phyloP scores from a whole-genome alignment of 164 flowering plant species.

The Aristolochia contorta region DNA sequence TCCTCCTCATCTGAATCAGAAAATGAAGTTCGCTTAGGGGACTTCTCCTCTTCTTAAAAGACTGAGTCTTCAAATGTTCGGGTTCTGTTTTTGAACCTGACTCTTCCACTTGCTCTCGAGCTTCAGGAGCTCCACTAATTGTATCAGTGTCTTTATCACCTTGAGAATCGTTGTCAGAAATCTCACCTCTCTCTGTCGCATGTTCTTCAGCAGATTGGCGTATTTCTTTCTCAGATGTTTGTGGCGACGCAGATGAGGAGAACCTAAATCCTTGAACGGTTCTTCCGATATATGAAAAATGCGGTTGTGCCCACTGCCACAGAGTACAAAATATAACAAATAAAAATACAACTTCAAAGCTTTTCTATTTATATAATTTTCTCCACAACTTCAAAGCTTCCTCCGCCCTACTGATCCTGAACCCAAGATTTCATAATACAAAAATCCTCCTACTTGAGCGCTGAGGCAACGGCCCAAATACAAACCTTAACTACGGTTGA shows the following conservation, averaged over 20 bases:
- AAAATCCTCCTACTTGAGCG: too few relatives aligned
- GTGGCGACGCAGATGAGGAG: slow-evolving; percentile 64
- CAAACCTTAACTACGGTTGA: too few relatives aligned
- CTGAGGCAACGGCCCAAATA: too few relatives aligned
- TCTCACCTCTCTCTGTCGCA: slow-evolving; percentile 1
- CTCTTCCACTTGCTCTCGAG: slow-evolving; percentile 22
- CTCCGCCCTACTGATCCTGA: too few relatives aligned
- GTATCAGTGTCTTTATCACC: slow-evolving; percentile 7
- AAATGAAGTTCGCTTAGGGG: slow-evolving; percentile 43
- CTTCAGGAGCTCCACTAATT: slow-evolving; percentile 13
- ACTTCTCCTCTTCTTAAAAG: slow-evolving; percentile 25
- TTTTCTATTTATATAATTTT: too few relatives aligned
- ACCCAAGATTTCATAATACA: too few relatives aligned
- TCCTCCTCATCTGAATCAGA: slow-evolving; percentile 77
- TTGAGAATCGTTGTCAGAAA: slow-evolving; percentile 3
- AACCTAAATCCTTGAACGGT: slow-evolving; percentile 38
- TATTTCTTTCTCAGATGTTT: slow-evolving; percentile 38
- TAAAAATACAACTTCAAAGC: not conserved
- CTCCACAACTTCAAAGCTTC: not conserved
- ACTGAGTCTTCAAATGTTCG: slow-evolving; percentile 11
- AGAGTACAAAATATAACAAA: not conserved
- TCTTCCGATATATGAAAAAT: slow-evolving; percentile 14
- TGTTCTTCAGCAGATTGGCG: slow-evolving; percentile 23
- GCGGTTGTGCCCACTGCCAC: slow-evolving; percentile 7
- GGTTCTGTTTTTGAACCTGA: slow-evolving; percentile 35